Percentiles rank a stretch among this genome's conserved stretches.
phyloP scores from a whole-genome alignment of 768 basidiomycete genomes.

The Xerocomellus dryophilus region DNA sequence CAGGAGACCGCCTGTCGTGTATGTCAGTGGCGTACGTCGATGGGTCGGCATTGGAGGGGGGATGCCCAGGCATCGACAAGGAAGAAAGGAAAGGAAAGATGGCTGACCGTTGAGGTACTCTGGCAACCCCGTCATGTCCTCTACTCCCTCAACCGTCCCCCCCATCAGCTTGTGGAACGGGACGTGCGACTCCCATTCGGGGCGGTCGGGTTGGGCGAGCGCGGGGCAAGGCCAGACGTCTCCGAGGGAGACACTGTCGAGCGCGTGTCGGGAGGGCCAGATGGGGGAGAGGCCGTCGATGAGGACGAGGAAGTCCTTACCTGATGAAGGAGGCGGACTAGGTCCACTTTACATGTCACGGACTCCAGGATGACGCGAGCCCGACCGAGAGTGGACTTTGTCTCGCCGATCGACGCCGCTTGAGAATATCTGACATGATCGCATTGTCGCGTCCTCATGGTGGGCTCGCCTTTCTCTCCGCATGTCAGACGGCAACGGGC shows the following conservation, averaged over 20 bases:
- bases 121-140: conserved; percentile 88
- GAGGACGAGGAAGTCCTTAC: no score
- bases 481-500: conserved; percentile 34
- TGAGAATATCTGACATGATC: conserved; percentile 1
- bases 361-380: background rate
- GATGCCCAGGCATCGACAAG: no score
- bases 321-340: no score
- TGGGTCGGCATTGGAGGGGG: no score
- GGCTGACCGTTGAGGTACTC: conserved; percentile 84
- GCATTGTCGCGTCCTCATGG: conserved; percentile 7
- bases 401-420: background rate
- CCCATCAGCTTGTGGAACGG: conserved; percentile 96
- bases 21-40: background rate
- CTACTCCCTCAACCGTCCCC: no score
- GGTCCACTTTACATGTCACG: background rate
- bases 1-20: conserved; percentile 56
- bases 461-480: conserved; percentile 42
- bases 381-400: background rate
- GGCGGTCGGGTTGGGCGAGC: conserved; percentile 28
- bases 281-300: no score
- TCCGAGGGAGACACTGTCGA: no score
- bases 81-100: no score
- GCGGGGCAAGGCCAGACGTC: conserved; percentile 90
- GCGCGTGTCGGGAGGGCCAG: no score
- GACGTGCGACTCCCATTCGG: conserved; percentile 63